A percentile compares a stretch with the other conserved stretches of the same genome.
phyloP scores from a whole-genome alignment of 163 green algal genomes.

The Coccomyxa subellipsoidea region DNA sequence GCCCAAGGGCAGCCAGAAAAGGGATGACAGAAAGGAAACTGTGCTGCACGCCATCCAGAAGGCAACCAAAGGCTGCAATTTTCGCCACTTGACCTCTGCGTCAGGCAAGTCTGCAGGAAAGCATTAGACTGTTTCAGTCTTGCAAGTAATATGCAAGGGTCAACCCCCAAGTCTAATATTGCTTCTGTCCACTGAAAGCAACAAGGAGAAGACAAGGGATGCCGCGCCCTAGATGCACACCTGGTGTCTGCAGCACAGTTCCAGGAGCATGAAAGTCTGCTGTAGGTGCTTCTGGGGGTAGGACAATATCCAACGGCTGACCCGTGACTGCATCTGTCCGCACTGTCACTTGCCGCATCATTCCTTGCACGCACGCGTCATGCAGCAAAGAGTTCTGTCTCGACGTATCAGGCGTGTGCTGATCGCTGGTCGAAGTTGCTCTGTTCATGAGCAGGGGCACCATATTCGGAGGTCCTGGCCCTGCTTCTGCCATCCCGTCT shows the following conservation, averaged over 20 bases:
- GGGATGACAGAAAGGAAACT: neutral
- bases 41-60: conserved; percentile 1
- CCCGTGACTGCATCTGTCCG: neutral
- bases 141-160: too few species aligned
- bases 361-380: neutral
- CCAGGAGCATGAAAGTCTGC: neutral
- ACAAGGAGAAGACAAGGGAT: neutral
- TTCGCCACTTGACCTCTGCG: neutral
- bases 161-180: too few species aligned
- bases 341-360: neutral
- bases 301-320: neutral
- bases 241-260: neutral
- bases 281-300: neutral
- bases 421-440: neutral
- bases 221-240: neutral
- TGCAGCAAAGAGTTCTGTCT: neutral
- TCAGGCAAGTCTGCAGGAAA: neutral
- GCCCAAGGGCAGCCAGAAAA: conserved; percentile 4
- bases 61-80: neutral
- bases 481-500: neutral
- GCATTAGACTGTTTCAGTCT: neutral
- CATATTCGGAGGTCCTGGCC: neutral
- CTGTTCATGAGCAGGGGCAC: neutral
- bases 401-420: neutral
- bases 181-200: too few species aligned